These are phyloP conservation scores for Scheffersomyces parashehatae DNA, from an alignment of 1,139 yeast species.

Conservation along the genomic window DNA sequence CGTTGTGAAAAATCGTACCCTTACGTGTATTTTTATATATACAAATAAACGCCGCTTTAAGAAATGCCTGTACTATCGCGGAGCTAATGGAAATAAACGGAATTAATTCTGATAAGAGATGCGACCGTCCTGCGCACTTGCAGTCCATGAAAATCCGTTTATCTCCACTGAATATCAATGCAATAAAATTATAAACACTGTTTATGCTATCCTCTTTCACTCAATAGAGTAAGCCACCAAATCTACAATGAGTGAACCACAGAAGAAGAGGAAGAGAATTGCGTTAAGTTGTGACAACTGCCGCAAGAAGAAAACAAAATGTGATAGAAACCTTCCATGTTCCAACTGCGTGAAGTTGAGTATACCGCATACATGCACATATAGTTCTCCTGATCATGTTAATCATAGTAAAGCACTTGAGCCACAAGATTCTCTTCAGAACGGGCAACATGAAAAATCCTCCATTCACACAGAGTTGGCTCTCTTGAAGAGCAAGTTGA, in stretches of 20 bases:
- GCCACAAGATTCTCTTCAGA: too few species aligned
- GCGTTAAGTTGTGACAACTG: constrained; percentile 24
- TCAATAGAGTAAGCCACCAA: neutral
- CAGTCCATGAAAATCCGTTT: too few species aligned
- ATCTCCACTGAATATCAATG: too few species aligned
- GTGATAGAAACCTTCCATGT: constrained; percentile 14
- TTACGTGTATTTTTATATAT: too few species aligned
- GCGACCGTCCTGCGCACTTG: too few species aligned
- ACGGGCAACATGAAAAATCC: neutral
- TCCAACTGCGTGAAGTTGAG: constrained; percentile 12
- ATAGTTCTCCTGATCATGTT: constrained; percentile 13
- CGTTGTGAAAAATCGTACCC: too few species aligned
- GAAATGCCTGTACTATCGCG: too few species aligned
- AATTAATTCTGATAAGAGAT: too few species aligned
- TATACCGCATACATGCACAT: constrained; percentile 11
- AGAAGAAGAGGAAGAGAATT: constrained; percentile 18
- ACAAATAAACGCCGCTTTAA: too few species aligned
- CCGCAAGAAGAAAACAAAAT: constrained; percentile 14
- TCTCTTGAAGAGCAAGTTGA: constrained; percentile 8
- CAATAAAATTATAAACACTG: too few species aligned
- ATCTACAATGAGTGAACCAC: constrained; percentile 6
- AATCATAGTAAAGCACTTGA: constrained; percentile 6
- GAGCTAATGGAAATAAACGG: too few species aligned
- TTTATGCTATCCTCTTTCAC: too few species aligned
- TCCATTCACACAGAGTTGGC: constrained; percentile 8